Base-by-base conservation (phyloP, 495 filamentous ascomycete species). In the Penicillium verhagenii region DNA sequence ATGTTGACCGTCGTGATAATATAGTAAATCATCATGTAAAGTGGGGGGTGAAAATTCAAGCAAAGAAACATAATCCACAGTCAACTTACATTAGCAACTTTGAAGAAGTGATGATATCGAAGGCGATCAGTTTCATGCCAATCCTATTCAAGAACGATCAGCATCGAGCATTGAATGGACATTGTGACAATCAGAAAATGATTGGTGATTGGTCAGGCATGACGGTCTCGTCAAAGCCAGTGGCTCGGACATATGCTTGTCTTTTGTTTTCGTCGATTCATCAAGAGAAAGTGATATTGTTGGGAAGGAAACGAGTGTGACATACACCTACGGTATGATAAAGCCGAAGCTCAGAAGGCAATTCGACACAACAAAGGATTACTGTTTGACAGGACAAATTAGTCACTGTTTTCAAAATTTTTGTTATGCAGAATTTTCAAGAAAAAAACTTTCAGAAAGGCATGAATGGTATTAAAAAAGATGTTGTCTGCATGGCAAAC, bases 1-100 rank as follows among this genome's bases (percentile, higher is more conserved):
- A 93, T 89, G 92, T 86, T 89, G 91, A 96, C 91, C 91, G 91
- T 96, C 91, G 92, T 96, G 91, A 96, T 86, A 86, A 86, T 80
- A 63, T 68, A 71, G 67, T 74, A 79, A 80, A 82, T 88, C 86
- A 91, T 94, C 88, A 89, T 89, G 57, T 78, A 78, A 78, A 63
- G 54, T 14, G 31, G 51, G 53, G 50, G 29, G 33, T 5, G 16
- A 35, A n/a, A 35, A 31, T 10, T 31, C 21, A 28, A 33, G n/a
- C n/a, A 20, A 7, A 42, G 3, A 45, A 45, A 11, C 10, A 45
- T 7, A 23, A 44, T 4, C 20, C 26, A 35, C n/a, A 33, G 48
- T 40, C 11, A 45, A 72, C 68, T 73, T 44, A 68, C 70, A 56
- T 49, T 25, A 49, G 37, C 18, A 19, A 19, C n/a, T n/a, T n/a